These are phyloP conservation scores for Neonothopanus nambi DNA, from an alignment of 1,284 basidiomycete species.

Conservation along the genomic window DNA sequence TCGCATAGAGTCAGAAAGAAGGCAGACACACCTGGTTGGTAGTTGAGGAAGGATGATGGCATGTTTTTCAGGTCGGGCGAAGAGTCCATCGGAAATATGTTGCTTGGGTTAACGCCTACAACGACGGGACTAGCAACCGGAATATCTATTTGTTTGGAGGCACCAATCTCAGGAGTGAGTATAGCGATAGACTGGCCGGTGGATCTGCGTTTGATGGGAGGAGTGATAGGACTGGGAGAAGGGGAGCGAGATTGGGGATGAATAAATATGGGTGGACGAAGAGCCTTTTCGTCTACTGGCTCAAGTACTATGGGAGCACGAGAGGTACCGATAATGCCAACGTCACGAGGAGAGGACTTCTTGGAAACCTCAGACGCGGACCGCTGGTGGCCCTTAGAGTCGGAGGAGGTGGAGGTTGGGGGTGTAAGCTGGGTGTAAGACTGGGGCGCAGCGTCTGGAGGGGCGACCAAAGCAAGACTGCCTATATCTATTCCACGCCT, in stretches of 20 bases:
- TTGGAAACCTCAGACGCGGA: conserved; percentile 51
- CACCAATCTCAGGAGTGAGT: conserved; percentile 57
- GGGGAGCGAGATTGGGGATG: conserved; percentile 49
- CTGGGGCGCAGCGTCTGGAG: conserved; percentile 62
- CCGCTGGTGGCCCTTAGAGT: conserved; percentile 36
- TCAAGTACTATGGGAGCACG: conserved; percentile 20
- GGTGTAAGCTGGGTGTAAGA: conserved; percentile 52
- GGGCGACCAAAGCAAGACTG: conserved; percentile 64
- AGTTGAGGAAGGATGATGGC: conserved; percentile 48
- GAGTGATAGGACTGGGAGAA: conserved; percentile 31
- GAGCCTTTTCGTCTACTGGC: conserved; percentile 15
- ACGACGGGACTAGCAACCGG: conserved; percentile 62
- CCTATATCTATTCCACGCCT: conserved; percentile 46
- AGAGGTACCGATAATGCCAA: conserved; percentile 54
- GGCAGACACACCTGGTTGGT: conserved; percentile 50
- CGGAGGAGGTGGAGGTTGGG: conserved; percentile 46
- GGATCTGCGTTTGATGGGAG: conserved; percentile 21
- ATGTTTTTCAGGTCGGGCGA: neutral
- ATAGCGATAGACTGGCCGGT: conserved; percentile 27
- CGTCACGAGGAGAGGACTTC: conserved; percentile 46
- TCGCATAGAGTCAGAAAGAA: neutral
- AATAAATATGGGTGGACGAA: conserved; percentile 49
- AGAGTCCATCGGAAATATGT: neutral
- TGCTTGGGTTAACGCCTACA: conserved; percentile 28
- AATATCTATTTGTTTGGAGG: conserved; percentile 57